phyloP scores from a whole-genome alignment of 2,329 filamentous ascomycete species.

The Microthyrium microscopicum region DNA sequence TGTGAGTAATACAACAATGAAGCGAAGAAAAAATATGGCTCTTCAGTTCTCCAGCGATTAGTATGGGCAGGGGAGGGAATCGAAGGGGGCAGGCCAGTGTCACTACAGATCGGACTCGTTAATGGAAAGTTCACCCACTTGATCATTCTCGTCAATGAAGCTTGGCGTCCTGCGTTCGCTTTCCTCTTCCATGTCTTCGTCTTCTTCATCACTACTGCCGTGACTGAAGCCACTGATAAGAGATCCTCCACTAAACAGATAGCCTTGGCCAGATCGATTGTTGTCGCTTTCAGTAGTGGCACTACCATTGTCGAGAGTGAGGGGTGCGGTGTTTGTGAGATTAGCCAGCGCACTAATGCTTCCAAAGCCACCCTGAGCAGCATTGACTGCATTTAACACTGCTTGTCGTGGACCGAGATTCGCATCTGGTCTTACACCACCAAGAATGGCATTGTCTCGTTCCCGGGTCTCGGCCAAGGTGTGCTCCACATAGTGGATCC shows the following conservation, averaged over 20 bases:
- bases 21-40: slow-evolving; percentile 2
- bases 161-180: slow-evolving; percentile 34
- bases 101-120: slow-evolving; percentile 45
- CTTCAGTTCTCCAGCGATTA: background rate
- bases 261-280: slow-evolving; percentile 1
- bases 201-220: slow-evolving; percentile 89
- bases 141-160: slow-evolving; percentile 40
- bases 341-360: slow-evolving; percentile 41
- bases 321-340: slow-evolving; percentile 58
- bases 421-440: slow-evolving; percentile 83
- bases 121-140: slow-evolving; percentile 50
- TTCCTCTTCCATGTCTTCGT: slow-evolving; percentile 80
- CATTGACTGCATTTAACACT: slow-evolving; percentile 42
- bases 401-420: slow-evolving; percentile 63
- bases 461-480: slow-evolving; percentile 86
- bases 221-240: slow-evolving; percentile 84
- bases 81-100: slow-evolving; percentile 24
- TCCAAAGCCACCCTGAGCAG: slow-evolving; percentile 30
- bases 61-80: background rate
- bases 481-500: slow-evolving; percentile 90
- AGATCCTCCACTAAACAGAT: slow-evolving; percentile 7
- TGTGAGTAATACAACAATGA: background rate
- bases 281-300: no score
- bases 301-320: slow-evolving; percentile 47
- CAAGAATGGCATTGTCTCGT: slow-evolving; percentile 93